Percentiles rank a stretch among this genome's conserved stretches.
These are phyloP conservation scores for Breynia disticha DNA, from an alignment of 441 rosid species.

Conservation along the genomic window DNA sequence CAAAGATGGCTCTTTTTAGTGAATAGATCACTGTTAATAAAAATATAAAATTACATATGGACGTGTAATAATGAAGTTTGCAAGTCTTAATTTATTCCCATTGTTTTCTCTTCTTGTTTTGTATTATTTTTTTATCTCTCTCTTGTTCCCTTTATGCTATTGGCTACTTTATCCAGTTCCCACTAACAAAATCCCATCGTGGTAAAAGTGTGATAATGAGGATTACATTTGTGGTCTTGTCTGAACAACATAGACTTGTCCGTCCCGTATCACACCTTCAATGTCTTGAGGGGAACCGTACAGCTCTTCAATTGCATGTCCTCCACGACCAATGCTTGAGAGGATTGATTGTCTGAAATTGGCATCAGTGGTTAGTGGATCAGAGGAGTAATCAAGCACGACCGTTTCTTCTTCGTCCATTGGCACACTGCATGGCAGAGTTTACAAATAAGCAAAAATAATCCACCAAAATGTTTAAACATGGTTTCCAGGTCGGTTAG, in stretches of 20 bases:
- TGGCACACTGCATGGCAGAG: slow-evolving; percentile 60
- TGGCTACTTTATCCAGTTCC: slow-evolving; percentile 2
- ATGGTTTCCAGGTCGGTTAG: neutral
- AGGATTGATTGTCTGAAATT: slow-evolving; percentile 60
- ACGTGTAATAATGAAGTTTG: neutral
- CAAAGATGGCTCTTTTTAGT: neutral
- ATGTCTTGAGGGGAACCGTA: slow-evolving; percentile 90
- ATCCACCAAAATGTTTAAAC: neutral
- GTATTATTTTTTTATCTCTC: neutral
- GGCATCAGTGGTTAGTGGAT: slow-evolving; percentile 51
- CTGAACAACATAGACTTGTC: slow-evolving; percentile 83
- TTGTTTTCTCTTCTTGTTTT: neutral
- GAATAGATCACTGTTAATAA: neutral
- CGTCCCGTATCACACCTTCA: slow-evolving; percentile 86
- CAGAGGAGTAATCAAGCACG: slow-evolving; percentile 70
- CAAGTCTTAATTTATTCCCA: slow-evolving; percentile 1
- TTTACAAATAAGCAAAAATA: slow-evolving; percentile 4
- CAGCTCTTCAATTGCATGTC: slow-evolving; percentile 70
- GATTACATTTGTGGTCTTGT: slow-evolving; percentile 92
- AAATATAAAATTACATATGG: neutral
- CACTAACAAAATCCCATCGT: slow-evolving; percentile 11
- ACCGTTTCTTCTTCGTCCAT: slow-evolving; percentile 88
- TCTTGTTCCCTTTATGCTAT: neutral
- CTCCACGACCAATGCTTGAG: slow-evolving; percentile 68
- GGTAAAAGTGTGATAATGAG: neutral